phyloP scores from a whole-genome alignment of 108 stramenopile genomes.

The Hondaea fermentalgiana region DNA sequence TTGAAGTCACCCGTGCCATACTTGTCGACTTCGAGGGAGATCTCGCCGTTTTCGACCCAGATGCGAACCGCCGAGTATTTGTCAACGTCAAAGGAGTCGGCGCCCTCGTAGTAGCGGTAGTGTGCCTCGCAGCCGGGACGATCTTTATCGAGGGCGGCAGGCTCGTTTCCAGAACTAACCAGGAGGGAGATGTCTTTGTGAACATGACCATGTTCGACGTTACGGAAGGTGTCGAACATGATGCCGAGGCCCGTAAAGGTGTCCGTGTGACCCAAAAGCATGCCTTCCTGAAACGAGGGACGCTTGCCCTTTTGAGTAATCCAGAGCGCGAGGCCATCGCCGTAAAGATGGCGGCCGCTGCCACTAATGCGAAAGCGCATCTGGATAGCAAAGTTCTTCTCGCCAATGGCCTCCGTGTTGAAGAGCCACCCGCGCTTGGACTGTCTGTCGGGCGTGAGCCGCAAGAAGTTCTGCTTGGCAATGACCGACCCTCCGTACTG shows the following conservation, averaged over 20 bases:
- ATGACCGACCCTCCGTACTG: constrained; percentile 30
- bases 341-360: constrained; percentile 35
- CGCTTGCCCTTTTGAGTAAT: background rate
- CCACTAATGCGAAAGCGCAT: constrained; percentile 45
- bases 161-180: constrained; percentile 29
- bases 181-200: constrained; percentile 55
- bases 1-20: constrained; percentile 25
- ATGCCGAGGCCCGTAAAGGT: constrained; percentile 44
- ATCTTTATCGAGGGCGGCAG: background rate
- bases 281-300: constrained; percentile 11
- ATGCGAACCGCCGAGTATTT: background rate
- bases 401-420: constrained; percentile 16
- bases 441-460: constrained; percentile 50
- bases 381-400: constrained; percentile 20
- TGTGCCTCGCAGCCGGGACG: constrained; percentile 26
- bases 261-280: constrained; percentile 35
- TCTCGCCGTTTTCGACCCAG: background rate
- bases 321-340: constrained; percentile 50
- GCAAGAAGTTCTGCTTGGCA: constrained; percentile 43
- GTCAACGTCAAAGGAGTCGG: constrained; percentile 41
- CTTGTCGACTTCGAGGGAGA: background rate
- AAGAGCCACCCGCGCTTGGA: constrained; percentile 35
- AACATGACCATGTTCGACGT: constrained; percentile 28
- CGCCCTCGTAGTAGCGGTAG: constrained; percentile 47
- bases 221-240: constrained; percentile 53